Evolutionary conservation across 106 monocot species (phyloP).

Genomic region (Platanthera guangdongensis): DNA sequence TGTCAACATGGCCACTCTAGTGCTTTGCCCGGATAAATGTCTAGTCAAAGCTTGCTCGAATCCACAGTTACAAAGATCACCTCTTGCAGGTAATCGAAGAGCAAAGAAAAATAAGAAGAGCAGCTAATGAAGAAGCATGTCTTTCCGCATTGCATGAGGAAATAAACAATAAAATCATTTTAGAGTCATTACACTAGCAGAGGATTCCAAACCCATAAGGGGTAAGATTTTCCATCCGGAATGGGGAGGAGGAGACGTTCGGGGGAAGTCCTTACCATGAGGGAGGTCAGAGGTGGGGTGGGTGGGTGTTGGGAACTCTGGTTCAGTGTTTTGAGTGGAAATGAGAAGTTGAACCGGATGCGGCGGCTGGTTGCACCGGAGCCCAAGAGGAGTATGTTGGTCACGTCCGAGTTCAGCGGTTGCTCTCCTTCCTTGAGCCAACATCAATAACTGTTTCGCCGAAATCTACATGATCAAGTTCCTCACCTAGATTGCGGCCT

Average conservation of each 20-base stretch:
- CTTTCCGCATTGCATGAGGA: not conserved
- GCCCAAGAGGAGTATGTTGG: no score
- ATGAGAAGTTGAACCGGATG: no score
- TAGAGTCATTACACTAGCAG: not conserved
- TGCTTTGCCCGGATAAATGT: not conserved
- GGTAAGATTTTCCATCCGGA: constrained; percentile 5
- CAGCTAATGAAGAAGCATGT: not conserved
- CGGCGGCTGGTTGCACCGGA: no score
- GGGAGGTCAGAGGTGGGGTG: not conserved
- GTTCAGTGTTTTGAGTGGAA: constrained; percentile 21
- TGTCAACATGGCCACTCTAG: not conserved
- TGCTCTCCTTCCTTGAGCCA: no score
- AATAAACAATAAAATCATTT: not conserved
- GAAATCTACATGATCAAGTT: no score
- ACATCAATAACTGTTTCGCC: no score
- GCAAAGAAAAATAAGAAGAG: not conserved
- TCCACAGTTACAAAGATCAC: not conserved
- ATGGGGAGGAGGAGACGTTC: constrained; percentile 20
- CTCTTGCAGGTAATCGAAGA: constrained; percentile 3
- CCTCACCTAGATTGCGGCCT: no score
- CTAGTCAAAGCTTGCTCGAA: not conserved
- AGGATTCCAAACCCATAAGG: not conserved
- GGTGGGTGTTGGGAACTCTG: constrained; percentile 7
- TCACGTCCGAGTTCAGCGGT: no score
- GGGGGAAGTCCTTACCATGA: constrained; percentile 4